These are phyloP conservation scores for Cinnamomum chago DNA, from an alignment of 164 flowering plant genomes.

Conservation along the genomic window DNA sequence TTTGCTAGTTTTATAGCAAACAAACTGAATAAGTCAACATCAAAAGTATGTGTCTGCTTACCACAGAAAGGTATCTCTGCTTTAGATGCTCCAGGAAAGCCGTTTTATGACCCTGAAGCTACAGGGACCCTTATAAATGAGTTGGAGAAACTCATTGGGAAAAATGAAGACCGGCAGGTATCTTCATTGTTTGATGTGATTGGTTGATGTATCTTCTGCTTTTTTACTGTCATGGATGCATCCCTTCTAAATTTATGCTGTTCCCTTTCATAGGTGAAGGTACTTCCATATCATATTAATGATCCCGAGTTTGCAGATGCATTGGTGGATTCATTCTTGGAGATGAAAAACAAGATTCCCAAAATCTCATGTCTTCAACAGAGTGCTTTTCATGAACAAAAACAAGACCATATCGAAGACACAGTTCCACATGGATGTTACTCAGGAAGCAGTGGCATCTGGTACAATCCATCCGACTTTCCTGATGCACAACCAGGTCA, in stretches of 20 bases:
- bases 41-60: slow-evolving; percentile 68
- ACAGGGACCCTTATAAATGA: slow-evolving; percentile 59
- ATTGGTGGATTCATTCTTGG: slow-evolving; percentile 70
- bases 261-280: slow-evolving; percentile 45
- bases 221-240: slow-evolving; percentile 11
- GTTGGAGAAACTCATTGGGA: slow-evolving; percentile 54
- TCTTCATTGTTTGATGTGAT: background rate
- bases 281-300: slow-evolving; percentile 72
- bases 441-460: slow-evolving; percentile 9
- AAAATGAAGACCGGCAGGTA: slow-evolving; percentile 67
- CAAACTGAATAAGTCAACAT: slow-evolving; percentile 68
- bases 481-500: slow-evolving; percentile 90
- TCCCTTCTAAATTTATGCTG: slow-evolving; percentile 2
- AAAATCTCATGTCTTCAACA: slow-evolving; percentile 17
- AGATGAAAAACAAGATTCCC: slow-evolving; percentile 35
- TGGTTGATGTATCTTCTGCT: background rate
- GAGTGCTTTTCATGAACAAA: slow-evolving; percentile 13
- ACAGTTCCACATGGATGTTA: slow-evolving; percentile 6
- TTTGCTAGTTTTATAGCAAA: slow-evolving; percentile 80
- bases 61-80: slow-evolving; percentile 88
- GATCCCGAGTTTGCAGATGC: slow-evolving; percentile 74
- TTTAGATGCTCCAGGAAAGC: slow-evolving; percentile 85
- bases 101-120: slow-evolving; percentile 80
- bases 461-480: slow-evolving; percentile 43
- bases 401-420: slow-evolving; percentile 25